Evolutionary conservation across 164 flowering plant genomes (phyloP).

Genomic region (Echeveria elegans): DNA sequence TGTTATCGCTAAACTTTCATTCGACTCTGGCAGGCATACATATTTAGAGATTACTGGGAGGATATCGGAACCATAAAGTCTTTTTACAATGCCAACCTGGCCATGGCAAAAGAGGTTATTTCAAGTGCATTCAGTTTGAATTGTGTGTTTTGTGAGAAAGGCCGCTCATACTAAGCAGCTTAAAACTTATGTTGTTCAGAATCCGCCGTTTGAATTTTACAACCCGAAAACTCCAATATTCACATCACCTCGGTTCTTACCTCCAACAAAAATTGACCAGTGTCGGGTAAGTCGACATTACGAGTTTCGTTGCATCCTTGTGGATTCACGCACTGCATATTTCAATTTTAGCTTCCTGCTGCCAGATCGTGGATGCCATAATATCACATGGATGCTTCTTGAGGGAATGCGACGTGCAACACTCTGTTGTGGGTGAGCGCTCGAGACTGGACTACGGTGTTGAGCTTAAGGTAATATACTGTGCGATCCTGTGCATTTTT

Average conservation of each 20-base stretch:
- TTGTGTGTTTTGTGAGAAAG: not conserved
- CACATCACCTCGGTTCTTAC: conserved; percentile 78
- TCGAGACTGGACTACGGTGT: conserved; percentile 73
- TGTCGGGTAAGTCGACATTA: conserved; percentile 38
- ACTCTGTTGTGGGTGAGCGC: conserved; percentile 75
- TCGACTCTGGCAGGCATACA: conserved; percentile 41
- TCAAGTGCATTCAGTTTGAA: not conserved
- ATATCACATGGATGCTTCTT: conserved; percentile 88
- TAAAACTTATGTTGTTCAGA: conserved; percentile 24
- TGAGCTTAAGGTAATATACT: conserved; percentile 45
- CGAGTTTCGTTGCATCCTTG: not conserved
- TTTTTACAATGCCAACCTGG: conserved; percentile 77
- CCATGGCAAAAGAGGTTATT: conserved; percentile 69
- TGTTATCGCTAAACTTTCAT: not conserved
- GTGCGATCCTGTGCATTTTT: not conserved
- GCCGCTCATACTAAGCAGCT: not conserved
- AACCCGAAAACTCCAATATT: conserved; percentile 68
- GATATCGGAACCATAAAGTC: conserved; percentile 77
- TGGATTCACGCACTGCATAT: not conserved
- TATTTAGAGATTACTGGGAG: conserved; percentile 87
- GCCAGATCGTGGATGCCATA: conserved; percentile 68
- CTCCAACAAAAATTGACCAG: conserved; percentile 70
- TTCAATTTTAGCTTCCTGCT: conserved; percentile 9
- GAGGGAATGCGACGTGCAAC: conserved; percentile 54
- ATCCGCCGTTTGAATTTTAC: conserved; percentile 64